Evolutionary conservation across 1,139 yeast species (phyloP).

Genomic region (Candida tunisiensis): DNA sequence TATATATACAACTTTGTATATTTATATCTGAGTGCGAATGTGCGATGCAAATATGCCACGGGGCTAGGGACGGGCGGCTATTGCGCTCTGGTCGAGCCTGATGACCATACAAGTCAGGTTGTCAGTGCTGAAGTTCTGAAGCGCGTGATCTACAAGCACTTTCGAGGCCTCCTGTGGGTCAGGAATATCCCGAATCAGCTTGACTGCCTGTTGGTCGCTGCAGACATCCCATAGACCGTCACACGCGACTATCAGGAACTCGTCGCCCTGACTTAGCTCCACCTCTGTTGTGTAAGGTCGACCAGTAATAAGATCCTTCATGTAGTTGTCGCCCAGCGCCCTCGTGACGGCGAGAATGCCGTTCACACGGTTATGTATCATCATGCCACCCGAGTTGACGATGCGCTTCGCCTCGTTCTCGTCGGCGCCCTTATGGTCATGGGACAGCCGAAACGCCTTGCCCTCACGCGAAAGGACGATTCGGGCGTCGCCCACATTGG

Average conservation of each 20-base stretch:
- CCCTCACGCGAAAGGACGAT: conserved; percentile 64
- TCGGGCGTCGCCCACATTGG: conserved; percentile 91
- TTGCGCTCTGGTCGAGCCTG: conserved; percentile 25
- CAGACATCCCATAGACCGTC: conserved; percentile 93
- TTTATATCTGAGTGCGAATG: no score
- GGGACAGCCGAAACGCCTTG: conserved; percentile 59
- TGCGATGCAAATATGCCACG: no score
- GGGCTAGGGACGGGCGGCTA: background rate
- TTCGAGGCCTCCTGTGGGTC: conserved; percentile 51
- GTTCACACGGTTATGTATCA: conserved; percentile 82
- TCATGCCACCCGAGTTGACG: conserved; percentile 64
- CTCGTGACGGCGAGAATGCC: conserved; percentile 94
- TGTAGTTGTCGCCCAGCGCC: conserved; percentile 85
- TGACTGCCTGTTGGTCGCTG: conserved; percentile 61
- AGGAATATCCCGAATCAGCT: conserved; percentile 32
- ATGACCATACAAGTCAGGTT: conserved; percentile 89
- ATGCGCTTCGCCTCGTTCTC: conserved; percentile 59
- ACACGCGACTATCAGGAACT: conserved; percentile 70
- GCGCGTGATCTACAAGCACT: conserved; percentile 54
- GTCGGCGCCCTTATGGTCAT: conserved; percentile 93
- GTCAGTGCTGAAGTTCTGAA: conserved; percentile 72
- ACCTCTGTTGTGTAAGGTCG: conserved; percentile 88
- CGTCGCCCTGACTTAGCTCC: conserved; percentile 43
- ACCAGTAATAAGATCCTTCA: conserved; percentile 81
- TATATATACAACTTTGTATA: no score